Evolutionary conservation across 441 rosid species (phyloP), one percentile per base, ranked within the genome.

Genomic region (Syzygium syzygioides): DNA sequence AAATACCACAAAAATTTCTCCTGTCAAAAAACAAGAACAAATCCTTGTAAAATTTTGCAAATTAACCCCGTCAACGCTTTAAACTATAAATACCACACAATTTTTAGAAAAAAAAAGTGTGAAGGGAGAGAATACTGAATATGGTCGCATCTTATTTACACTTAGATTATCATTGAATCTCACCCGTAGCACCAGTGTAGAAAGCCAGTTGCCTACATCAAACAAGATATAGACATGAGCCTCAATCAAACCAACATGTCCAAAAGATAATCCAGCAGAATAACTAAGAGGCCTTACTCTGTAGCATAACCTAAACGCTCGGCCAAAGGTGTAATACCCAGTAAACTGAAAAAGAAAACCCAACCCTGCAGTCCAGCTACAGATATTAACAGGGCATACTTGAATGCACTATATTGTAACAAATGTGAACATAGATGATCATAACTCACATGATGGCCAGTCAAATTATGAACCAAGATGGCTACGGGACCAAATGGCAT

Each of bases 401-500:
- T 41, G 83, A 76, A 86, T 89, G 59, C 85, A 89, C 48, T 85
- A 79, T 87, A 76, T 79, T 83, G 85, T 20, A 86, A 80, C 14
- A 84, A 30, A 90, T 45, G 54, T 52, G 41, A 84, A 84, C 32
- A 55, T n/a, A 64, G 50, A 90, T 37, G 89, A 87, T 30, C 86
- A 79, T 14, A 85, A 87, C 95, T 93, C 90, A 98, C 99, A 89
- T 95, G 93, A 90, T 95, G 93, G 86, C 94, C 95, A 6, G 92
- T 89, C 83, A 88, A 87, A 52, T 93, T 86, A 90, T 96, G 96
- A 64, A 95, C 94, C 92, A 98, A 88, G 92, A 98, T 95, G 23
- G 98, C 98, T n/a, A 96, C 91, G 88, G 99, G 99, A 87, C 99
- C 99, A 62, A 98, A 94, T 57, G 96, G 97, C 93, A 98, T 93